Evolutionary conservation across 1,139 yeast species (phyloP).

Genomic region (Williopsis jadinii): DNA sequence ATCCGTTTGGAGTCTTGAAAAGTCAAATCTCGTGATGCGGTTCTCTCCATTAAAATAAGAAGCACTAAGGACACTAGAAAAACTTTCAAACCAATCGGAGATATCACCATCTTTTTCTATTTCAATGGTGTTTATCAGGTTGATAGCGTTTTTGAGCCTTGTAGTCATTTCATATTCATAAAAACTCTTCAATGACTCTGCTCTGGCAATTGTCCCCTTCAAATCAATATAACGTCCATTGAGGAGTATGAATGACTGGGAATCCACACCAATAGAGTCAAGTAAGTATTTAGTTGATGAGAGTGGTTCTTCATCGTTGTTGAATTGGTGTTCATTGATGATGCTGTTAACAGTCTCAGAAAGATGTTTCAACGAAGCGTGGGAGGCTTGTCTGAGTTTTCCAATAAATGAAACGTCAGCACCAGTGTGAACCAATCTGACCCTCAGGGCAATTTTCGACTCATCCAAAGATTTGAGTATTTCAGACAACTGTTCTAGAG

Average conservation of each 20-base stretch:
- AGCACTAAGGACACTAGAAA: conserved; percentile 33
- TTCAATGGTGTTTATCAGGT: not conserved
- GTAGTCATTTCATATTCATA: conserved; percentile 29
- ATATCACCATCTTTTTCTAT: not conserved
- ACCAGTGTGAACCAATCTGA: conserved; percentile 29
- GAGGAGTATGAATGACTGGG: conserved; percentile 22
- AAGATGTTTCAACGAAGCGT: conserved; percentile 12
- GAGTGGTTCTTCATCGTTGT: conserved; percentile 1
- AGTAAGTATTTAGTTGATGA: conserved; percentile 4
- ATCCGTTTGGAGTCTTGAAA: conserved; percentile 29
- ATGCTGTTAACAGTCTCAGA: conserved; percentile 9
- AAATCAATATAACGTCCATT: conserved; percentile 39
- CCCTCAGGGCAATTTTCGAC: conserved; percentile 26
- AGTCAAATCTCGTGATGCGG: conserved; percentile 30
- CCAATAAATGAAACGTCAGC: conserved; percentile 16
- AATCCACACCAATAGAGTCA: conserved; percentile 7
- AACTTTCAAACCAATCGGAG: conserved; percentile 42
- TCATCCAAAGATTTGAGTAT: conserved; percentile 24
- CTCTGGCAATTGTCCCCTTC: conserved; percentile 18
- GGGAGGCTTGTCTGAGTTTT: conserved; percentile 13
- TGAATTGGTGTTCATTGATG: conserved; percentile 9
- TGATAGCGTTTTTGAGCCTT: not conserved
- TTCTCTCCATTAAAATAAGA: conserved; percentile 33
- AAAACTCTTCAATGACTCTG: conserved; percentile 26
- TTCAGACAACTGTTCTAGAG: conserved; percentile 37